Evolutionary conservation across 1,139 yeast genomes (phyloP), one percentile per base, ranked within the genome.

Genomic region (Sugiyamaella novakii): DNA sequence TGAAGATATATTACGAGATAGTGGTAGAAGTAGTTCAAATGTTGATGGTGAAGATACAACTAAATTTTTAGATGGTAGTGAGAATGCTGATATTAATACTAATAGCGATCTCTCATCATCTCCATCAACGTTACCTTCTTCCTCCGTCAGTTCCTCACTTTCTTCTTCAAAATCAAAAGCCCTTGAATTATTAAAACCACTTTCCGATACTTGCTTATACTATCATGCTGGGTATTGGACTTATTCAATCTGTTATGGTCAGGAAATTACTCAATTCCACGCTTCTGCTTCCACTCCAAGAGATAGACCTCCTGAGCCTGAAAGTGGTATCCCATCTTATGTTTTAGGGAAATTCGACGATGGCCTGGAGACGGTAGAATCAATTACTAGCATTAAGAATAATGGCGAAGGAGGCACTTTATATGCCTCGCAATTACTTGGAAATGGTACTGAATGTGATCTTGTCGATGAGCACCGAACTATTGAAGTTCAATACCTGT

Each of bases 401-500:
- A 48, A 50, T 34, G 57, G 56, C 24, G 49, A 52, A 25, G 47
- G 47, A 17, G 45, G 44, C 15, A 35, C 43, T 3, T 38, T 27
- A 14, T 61, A 58, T 38, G 49, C 60, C 5, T 46, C 57, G 45
- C 88, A 85, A 54, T 67, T 70, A 1, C 66, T 85, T 11, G 71
- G 67, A 0, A 69, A 74, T 51, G 98, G 98, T 1, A 79, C 81
- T 3, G 58, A 75, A 1, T 91, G 98, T 68, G 95, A 87, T 60
- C 61, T 85, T 43, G 87, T 94, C 0, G 77, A 77, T 0, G 68
- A 71, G 34, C 83, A 83, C 3, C 74, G 97, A 52, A 67, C 76
- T 1, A 72, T 82, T 1, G 87, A 84, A 48, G 69, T 91, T 2
- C 79, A 79, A 44, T 88, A 84, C 62, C 72, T 76, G 29, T 91